Conservation (phyloP, 2,329 filamentous ascomycete genomes). For the Fusarium aywerte region DNA sequence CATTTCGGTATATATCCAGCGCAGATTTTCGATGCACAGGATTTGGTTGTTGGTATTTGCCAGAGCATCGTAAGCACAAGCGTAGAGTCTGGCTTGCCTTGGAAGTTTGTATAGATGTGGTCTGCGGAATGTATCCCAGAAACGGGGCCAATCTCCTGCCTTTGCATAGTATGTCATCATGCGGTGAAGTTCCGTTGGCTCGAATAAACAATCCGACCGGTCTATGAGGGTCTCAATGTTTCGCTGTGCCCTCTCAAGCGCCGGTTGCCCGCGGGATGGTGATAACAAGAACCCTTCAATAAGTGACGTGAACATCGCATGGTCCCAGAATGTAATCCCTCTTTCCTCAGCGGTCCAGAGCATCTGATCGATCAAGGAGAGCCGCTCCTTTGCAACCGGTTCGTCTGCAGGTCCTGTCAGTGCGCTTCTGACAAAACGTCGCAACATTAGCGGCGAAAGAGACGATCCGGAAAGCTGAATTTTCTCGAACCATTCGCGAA, state of each 20-base stretch:
- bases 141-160: slow-evolving; percentile 62
- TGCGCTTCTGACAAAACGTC: slow-evolving; percentile 54
- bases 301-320: slow-evolving; percentile 61
- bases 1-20: slow-evolving; percentile 70
- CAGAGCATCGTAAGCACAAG: slow-evolving; percentile 62
- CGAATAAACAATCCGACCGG: slow-evolving; percentile 53
- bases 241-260: slow-evolving; percentile 54
- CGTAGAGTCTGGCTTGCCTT: slow-evolving; percentile 66
- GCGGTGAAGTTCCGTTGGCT: slow-evolving; percentile 53
- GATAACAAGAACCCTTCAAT: slow-evolving; percentile 55
- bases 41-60: slow-evolving; percentile 56
- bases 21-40: slow-evolving; percentile 60
- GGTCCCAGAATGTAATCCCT: slow-evolving; percentile 55
- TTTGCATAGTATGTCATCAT: slow-evolving; percentile 60
- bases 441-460: slow-evolving; percentile 50
- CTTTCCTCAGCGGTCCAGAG: slow-evolving; percentile 59
- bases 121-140: slow-evolving; percentile 71
- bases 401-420: slow-evolving; percentile 46
- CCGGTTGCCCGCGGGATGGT: slow-evolving; percentile 43
- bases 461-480: slow-evolving; percentile 53
- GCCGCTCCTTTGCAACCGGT: slow-evolving; percentile 46
- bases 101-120: slow-evolving; percentile 60
- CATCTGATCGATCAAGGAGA: slow-evolving; percentile 56
- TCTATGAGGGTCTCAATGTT: slow-evolving; percentile 60
- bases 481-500: slow-evolving; percentile 51